Evolutionary conservation across 768 basidiomycete genomes (phyloP).

Genomic region (Boletus subparvulus): DNA sequence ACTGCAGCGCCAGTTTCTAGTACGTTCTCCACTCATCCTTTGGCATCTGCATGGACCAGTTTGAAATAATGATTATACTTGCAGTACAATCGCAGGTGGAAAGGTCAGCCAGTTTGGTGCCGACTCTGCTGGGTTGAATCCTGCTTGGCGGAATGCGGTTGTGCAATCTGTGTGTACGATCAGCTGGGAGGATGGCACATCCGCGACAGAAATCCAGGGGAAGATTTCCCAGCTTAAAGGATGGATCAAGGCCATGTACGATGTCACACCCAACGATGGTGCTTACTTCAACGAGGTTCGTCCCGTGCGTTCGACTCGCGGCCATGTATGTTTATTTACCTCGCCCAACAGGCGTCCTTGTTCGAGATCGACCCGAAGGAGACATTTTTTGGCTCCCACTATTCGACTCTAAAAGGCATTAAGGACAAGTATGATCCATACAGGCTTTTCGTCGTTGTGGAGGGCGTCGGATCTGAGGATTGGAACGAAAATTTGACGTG

Average conservation of each 20-base stretch:
- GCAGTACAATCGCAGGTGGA: slow-evolving; percentile 44
- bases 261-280: slow-evolving; percentile 34
- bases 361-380: slow-evolving; percentile 40
- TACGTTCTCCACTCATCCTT: neutral
- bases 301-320: neutral
- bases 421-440: slow-evolving; percentile 31
- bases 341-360: slow-evolving; percentile 37
- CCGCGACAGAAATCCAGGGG: slow-evolving; percentile 13
- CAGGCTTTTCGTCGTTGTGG: slow-evolving; percentile 6
- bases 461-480: slow-evolving; percentile 28
- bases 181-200: slow-evolving; percentile 23
- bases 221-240: slow-evolving; percentile 12
- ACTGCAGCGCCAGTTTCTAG: slow-evolving; percentile 5
- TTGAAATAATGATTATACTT: neutral
- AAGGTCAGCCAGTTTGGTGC: slow-evolving; percentile 39
- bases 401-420: slow-evolving; percentile 39
- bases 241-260: slow-evolving; percentile 29
- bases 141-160: slow-evolving; percentile 46
- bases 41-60: no score
- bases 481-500: slow-evolving; percentile 14
- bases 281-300: slow-evolving; percentile 51
- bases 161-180: slow-evolving; percentile 26
- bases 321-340: no score
- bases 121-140: slow-evolving; percentile 44
- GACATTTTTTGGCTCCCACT: slow-evolving; percentile 48